A percentile compares a stretch with the other conserved stretches of the same genome.
These are phyloP conservation scores for Xylariaceae sp. DNA, from an alignment of 2,329 filamentous ascomycete species.

Conservation along the genomic window DNA sequence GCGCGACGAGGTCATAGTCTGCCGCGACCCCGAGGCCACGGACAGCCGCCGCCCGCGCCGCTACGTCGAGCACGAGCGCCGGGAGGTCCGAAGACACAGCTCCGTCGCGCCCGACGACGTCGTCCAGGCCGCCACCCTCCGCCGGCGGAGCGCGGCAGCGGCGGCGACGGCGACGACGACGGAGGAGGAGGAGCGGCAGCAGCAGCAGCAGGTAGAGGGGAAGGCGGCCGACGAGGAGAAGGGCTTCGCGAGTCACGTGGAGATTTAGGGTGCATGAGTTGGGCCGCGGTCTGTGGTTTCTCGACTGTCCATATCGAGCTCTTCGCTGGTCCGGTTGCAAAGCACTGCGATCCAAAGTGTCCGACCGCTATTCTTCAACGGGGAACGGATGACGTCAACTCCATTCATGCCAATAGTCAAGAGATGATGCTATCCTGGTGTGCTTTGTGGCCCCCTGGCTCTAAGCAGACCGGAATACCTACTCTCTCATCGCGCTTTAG, in stretches of 20 bases:
- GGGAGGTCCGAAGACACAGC: constrained; percentile 17
- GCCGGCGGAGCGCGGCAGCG: constrained; percentile 5
- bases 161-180: constrained; percentile 1
- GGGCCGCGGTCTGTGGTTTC: not conserved
- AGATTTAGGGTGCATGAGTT: constrained; percentile 1
- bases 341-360: too few species aligned
- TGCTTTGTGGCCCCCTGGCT: too few species aligned
- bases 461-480: too few species aligned
- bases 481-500: too few species aligned
- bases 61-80: constrained; percentile 15
- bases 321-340: too few species aligned
- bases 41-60: constrained; percentile 12
- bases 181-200: too few species aligned
- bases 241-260: constrained; percentile 4
- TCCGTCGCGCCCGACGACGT: constrained; percentile 6
- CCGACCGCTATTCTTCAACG: too few species aligned
- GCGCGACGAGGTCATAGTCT: constrained; percentile 10
- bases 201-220: constrained; percentile 1
- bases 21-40: constrained; percentile 16
- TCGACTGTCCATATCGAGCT: too few species aligned
- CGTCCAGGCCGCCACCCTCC: constrained; percentile 3
- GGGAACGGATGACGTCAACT: too few species aligned
- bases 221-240: constrained; percentile 7
- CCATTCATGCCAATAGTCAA: too few species aligned
- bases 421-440: too few species aligned